Conservation (phyloP, 2,329 filamentous ascomycete species). For the Penicillium sp. region DNA sequence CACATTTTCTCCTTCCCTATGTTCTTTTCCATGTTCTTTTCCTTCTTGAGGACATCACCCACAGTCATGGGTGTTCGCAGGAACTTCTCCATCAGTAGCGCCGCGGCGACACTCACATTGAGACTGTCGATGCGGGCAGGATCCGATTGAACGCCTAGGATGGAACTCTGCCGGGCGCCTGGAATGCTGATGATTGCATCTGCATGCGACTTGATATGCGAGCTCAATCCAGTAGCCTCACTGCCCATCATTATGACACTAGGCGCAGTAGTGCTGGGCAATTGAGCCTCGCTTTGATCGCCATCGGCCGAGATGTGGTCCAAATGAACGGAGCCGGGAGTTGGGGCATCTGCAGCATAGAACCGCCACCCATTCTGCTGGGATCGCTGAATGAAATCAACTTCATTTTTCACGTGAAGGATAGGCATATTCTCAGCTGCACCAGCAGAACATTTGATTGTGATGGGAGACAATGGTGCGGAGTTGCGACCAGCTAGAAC, state of each 20-base stretch:
- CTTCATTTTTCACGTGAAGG: constrained; percentile 66
- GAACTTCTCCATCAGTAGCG: constrained; percentile 58
- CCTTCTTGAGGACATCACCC: constrained; percentile 22
- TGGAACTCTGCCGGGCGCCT: constrained; percentile 49
- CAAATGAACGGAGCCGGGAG: constrained; percentile 27
- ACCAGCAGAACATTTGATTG: constrained; percentile 84
- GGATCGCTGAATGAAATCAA: constrained; percentile 68
- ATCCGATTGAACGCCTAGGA: constrained; percentile 34
- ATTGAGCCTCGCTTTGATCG: constrained; percentile 39
- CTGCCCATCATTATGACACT: constrained; percentile 80
- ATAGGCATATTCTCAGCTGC: constrained; percentile 78
- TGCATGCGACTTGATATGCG: constrained; percentile 63
- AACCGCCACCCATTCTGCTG: constrained; percentile 74
- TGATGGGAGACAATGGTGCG: constrained; percentile 71
- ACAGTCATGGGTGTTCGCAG: constrained; percentile 36
- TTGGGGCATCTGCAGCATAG: constrained; percentile 67
- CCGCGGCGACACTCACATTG: constrained; percentile 88
- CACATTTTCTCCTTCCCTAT: constrained; percentile 14
- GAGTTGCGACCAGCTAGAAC: constrained; percentile 72
- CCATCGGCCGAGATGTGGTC: constrained; percentile 15
- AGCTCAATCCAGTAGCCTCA: constrained; percentile 73
- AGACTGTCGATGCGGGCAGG: constrained; percentile 73
- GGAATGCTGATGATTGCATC: constrained; percentile 66
- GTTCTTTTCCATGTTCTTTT: constrained; percentile 5
- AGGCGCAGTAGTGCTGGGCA: constrained; percentile 58